Percentiles rank a stretch among this genome's conserved stretches.
Conservation (phyloP, 2,329 filamentous ascomycete genomes). For the Alternaria brassicicola region DNA sequence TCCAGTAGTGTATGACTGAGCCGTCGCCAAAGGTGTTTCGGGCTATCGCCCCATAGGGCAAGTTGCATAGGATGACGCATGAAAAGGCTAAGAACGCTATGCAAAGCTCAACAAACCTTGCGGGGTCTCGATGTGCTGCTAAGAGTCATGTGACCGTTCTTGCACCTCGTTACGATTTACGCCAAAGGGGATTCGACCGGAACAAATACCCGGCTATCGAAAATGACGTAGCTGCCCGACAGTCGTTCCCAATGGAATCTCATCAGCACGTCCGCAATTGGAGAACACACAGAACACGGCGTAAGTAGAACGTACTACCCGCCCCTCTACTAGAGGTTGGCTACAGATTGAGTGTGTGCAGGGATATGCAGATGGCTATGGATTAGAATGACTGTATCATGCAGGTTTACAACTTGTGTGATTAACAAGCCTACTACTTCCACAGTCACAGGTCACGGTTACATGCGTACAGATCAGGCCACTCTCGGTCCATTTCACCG, state of each 20-base stretch:
- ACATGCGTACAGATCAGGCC: neutral
- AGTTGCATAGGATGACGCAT: neutral
- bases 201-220: neutral
- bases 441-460: neutral
- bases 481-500: neutral
- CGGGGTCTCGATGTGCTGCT: neutral
- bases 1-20: neutral
- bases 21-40: neutral
- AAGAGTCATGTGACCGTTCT: neutral
- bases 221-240: slow-evolving; percentile 4
- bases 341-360: neutral
- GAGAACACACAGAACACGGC: neutral
- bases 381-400: neutral
- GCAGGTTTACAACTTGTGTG: neutral
- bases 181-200: slow-evolving; percentile 6
- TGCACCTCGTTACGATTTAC: slow-evolving; percentile 16
- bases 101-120: neutral
- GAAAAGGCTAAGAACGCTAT: neutral
- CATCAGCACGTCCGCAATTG: neutral
- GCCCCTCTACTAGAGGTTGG: neutral
- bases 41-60: neutral
- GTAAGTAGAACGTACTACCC: neutral
- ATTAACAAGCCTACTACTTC: neutral
- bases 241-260: neutral
- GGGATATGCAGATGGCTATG: neutral